These are phyloP conservation scores for Cicer chorassanicum DNA, from an alignment of 306 rosid genomes.

Conservation along the genomic window DNA sequence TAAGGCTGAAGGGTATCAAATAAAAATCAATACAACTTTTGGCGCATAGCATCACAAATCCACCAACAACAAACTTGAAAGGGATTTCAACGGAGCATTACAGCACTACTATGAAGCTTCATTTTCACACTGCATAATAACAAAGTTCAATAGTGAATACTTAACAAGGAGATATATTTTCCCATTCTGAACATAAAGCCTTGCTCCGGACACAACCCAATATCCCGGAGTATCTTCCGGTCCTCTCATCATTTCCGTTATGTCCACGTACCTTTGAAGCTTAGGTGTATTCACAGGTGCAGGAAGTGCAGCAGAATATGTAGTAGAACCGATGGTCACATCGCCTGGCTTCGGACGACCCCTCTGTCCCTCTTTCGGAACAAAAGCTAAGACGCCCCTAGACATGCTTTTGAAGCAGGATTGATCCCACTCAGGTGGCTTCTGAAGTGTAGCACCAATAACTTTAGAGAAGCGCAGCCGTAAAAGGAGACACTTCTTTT, in stretches of 20 bases:
- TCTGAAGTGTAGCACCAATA: slow-evolving; percentile 46
- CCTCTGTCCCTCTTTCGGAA: slow-evolving; percentile 39
- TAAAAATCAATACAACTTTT: neutral
- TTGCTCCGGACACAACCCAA: slow-evolving; percentile 82
- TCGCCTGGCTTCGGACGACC: slow-evolving; percentile 53
- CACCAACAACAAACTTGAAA: neutral
- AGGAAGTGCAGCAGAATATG: slow-evolving; percentile 49
- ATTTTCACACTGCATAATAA: slow-evolving; percentile 35
- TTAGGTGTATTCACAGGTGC: slow-evolving; percentile 58
- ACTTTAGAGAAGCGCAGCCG: slow-evolving; percentile 55
- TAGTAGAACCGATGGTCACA: slow-evolving; percentile 47
- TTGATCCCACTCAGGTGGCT: slow-evolving; percentile 50
- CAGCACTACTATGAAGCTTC: slow-evolving; percentile 23
- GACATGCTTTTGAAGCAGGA: slow-evolving; percentile 16
- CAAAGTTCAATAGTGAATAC: slow-evolving; percentile 63
- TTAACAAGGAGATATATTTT: slow-evolving; percentile 69
- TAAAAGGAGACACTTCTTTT: slow-evolving; percentile 57
- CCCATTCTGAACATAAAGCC: slow-evolving; percentile 60
- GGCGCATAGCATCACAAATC: slow-evolving; percentile 11
- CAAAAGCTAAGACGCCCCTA: slow-evolving; percentile 35
- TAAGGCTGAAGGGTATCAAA: no score
- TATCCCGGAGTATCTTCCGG: slow-evolving; percentile 76
- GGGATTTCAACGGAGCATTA: neutral
- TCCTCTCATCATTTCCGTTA: slow-evolving; percentile 71
- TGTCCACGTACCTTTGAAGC: slow-evolving; percentile 72